Conservation (phyloP, 768 basidiomycete species). For the Pleurotus cornucopiae region DNA sequence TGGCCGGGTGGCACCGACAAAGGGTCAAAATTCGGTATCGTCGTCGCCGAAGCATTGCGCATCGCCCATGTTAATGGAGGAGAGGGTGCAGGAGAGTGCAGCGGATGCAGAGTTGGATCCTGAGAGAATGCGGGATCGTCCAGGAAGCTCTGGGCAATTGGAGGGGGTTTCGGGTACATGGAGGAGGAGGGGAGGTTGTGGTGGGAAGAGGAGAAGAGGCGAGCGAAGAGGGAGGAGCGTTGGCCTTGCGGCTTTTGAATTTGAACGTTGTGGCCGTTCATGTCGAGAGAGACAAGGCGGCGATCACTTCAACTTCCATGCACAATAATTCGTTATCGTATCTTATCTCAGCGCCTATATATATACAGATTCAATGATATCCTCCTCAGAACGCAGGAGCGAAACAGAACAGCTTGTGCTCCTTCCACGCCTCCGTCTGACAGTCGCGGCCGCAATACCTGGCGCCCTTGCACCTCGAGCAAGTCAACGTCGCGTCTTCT, state of each 20-base stretch:
- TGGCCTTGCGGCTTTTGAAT: background rate
- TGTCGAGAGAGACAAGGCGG: background rate
- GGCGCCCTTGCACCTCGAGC: no score
- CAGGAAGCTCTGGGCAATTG: conserved; percentile 26
- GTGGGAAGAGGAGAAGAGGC: conserved; percentile 13
- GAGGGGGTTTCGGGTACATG: conserved; percentile 13
- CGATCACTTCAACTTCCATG: no score
- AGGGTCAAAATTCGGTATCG: background rate
- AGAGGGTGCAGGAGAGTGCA: conserved; percentile 7
- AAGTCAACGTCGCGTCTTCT: no score
- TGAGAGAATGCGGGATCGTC: conserved; percentile 59
- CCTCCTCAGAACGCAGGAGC: no score
- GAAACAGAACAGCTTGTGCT: no score
- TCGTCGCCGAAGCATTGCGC: background rate
- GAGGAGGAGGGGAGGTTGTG: background rate
- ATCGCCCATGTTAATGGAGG: background rate
- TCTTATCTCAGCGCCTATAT: no score
- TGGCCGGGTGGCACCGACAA: background rate
- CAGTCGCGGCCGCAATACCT: no score
- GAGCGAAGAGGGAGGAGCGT: conserved; percentile 10
- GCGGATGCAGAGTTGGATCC: conserved; percentile 49
- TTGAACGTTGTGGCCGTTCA: background rate
- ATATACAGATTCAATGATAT: no score
- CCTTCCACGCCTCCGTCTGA: no score
- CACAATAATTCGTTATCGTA: no score